Evolutionary conservation across 495 filamentous ascomycete species (phyloP).

Genomic region (Xylaria intraflava): DNA sequence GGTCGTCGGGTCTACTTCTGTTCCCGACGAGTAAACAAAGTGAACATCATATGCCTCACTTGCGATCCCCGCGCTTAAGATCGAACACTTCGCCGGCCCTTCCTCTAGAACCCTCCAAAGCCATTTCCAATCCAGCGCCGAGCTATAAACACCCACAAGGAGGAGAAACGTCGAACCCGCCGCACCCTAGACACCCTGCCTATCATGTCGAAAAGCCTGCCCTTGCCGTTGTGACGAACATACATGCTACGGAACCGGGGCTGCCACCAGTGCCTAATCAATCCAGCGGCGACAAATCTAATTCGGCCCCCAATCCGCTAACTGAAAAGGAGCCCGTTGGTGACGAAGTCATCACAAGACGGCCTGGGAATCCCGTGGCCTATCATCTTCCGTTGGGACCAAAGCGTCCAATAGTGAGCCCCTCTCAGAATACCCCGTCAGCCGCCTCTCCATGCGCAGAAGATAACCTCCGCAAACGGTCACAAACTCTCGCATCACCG

Average conservation of each 20-base stretch:
- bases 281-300: conserved; percentile 39
- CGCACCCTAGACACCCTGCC: conserved; percentile 4
- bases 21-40: conserved; percentile 46
- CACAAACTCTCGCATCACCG: conserved; percentile 25
- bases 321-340: conserved; percentile 20
- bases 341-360: conserved; percentile 19
- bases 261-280: conserved; percentile 9
- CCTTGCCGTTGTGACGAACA: conserved; percentile 19
- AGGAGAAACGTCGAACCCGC: neutral
- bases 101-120: conserved; percentile 37
- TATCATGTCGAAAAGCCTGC: conserved; percentile 13
- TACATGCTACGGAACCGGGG: conserved; percentile 13
- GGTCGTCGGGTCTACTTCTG: conserved; percentile 55
- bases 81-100: conserved; percentile 55
- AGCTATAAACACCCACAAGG: neutral
- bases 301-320: conserved; percentile 43
- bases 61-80: conserved; percentile 41
- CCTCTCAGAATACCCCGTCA: conserved; percentile 26
- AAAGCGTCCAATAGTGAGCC: conserved; percentile 46
- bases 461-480: conserved; percentile 25
- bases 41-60: conserved; percentile 20
- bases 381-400: conserved; percentile 35
- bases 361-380: conserved; percentile 21
- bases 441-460: conserved; percentile 17
- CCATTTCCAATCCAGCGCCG: conserved; percentile 22